These are phyloP conservation scores for Plasmopara halstedii DNA, from an alignment of 352 stramenopile genomes.

Conservation along the genomic window DNA sequence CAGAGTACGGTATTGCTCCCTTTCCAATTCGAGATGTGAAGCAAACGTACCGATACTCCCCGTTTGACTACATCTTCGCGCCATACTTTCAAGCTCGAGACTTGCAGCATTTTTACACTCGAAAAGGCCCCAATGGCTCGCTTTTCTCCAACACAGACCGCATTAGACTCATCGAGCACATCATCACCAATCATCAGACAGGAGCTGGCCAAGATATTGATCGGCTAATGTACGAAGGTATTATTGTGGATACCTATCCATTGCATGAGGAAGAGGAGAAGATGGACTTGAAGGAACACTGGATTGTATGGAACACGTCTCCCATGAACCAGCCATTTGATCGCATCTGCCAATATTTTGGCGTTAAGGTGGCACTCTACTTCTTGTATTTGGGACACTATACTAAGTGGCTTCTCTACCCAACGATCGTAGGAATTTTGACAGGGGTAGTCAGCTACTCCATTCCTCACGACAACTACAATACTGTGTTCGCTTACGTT, in stretches of 20 bases:
- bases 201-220: constrained; percentile 66
- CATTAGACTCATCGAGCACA: constrained; percentile 74
- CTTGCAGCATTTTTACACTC: constrained; percentile 58
- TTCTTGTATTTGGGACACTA: constrained; percentile 96
- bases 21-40: constrained; percentile 81
- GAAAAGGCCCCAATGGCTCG: constrained; percentile 49
- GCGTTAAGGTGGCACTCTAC: constrained; percentile 94
- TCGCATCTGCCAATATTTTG: constrained; percentile 78
- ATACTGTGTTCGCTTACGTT: constrained; percentile 64
- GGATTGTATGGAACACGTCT: constrained; percentile 61
- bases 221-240: constrained; percentile 61
- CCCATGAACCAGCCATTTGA: constrained; percentile 79
- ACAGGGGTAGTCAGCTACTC: constrained; percentile 76
- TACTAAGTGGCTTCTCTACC: constrained; percentile 92
- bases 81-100: constrained; percentile 68
- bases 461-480: constrained; percentile 36
- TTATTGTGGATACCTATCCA: constrained; percentile 73
- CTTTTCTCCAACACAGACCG: constrained; percentile 73
- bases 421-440: constrained; percentile 85
- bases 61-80: constrained; percentile 83
- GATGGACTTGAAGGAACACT: constrained; percentile 45
- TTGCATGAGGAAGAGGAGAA: constrained; percentile 70
- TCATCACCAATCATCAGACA: constrained; percentile 69
- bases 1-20: constrained; percentile 60
- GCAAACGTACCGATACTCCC: constrained; percentile 61